Percentiles rank a stretch among this genome's conserved stretches.
Conservation (phyloP, 2,329 filamentous ascomycete species). For the Exophiala spinifera region DNA sequence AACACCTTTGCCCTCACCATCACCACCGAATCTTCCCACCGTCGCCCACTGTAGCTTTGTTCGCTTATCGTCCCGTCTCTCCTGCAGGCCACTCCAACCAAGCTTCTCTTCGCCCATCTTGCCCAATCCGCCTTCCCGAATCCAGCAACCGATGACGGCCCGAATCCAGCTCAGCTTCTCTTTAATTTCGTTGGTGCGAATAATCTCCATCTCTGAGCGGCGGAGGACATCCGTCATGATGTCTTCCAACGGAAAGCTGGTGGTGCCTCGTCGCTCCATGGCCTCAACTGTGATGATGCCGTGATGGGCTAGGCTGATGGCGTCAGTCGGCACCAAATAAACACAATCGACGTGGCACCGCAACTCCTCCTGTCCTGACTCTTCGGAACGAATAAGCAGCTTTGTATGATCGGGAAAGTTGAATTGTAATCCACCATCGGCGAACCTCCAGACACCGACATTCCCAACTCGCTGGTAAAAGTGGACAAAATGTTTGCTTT, state of each 20-base stretch:
- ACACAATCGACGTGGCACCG: conserved; percentile 45
- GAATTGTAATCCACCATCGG: conserved; percentile 50
- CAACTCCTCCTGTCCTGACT: conserved; percentile 16
- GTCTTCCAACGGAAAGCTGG: conserved; percentile 29
- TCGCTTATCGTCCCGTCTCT: conserved; percentile 45
- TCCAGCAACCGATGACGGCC: conserved; percentile 39
- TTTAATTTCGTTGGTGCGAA: conserved; percentile 45
- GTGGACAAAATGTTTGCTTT: conserved; percentile 44
- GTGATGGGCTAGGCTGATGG: conserved; percentile 41
- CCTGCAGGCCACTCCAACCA: conserved; percentile 35
- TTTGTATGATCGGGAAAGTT: conserved; percentile 55
- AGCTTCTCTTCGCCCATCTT: conserved; percentile 31
- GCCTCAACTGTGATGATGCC: conserved; percentile 42
- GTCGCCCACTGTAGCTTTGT: conserved; percentile 53
- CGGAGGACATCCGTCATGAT: conserved; percentile 26
- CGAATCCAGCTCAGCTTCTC: conserved; percentile 45
- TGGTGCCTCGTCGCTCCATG: conserved; percentile 32
- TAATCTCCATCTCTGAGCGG: conserved; percentile 40
- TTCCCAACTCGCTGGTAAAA: conserved; percentile 52
- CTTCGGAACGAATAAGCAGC: conserved; percentile 41
- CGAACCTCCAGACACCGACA: conserved; percentile 53
- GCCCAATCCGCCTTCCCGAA: conserved; percentile 32
- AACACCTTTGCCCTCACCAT: conserved; percentile 30
- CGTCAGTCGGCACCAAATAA: conserved; percentile 46
- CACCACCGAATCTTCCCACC: conserved; percentile 47